Base-by-base conservation (phyloP, 805 yeast genomes). In the Komagataella pseudopastoris region DNA sequence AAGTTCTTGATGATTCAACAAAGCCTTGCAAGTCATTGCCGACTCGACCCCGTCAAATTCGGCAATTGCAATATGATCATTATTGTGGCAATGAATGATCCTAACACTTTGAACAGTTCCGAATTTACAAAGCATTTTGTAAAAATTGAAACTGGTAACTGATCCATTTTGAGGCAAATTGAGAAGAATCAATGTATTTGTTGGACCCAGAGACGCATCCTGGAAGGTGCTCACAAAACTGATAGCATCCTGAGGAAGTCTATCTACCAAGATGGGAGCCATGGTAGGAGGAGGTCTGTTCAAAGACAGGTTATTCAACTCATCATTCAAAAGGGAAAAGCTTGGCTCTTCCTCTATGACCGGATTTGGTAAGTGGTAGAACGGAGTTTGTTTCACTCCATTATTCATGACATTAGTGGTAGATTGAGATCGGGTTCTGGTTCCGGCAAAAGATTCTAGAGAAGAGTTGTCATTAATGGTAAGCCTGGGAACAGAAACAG, bases 1-100 rank as follows among this genome's bases (percentile, higher is more conserved):
- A 45, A 91, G 72, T 60, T 91, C 96, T 56, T 83, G 81, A 56
- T 89, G 95, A 60, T 85, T 88, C 60, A 90, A 75, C 49, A 74
- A 78, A 14, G 87, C 85, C 60, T 83, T 81, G 50, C 96, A 88
- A 49, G 74, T 76, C 73, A 86, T 80, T 6, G 99, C 95, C 36
- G 80, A 70, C 50, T 88, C 96, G 5, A 85, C 67, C 23, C 76
- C 70, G 3, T 76, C 75, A 64, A 87, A 90, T 63, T 86, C 93
- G 20, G 87, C 83, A 52, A 89, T 71, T 1, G 83, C 87, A 30
- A 66, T 63, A 48, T 67, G 52, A 50, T 67, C 70, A 17, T 58
- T 58, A 46, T 60, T 59, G 16, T 59, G 60, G 51, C 68, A 65
- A 20, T 72, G 68, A 47, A 88, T 70, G 17, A 87, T 74, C 50